phyloP scores from a whole-genome alignment of 2,329 filamentous ascomycete genomes.

The Neofusicoccum parvum region DNA sequence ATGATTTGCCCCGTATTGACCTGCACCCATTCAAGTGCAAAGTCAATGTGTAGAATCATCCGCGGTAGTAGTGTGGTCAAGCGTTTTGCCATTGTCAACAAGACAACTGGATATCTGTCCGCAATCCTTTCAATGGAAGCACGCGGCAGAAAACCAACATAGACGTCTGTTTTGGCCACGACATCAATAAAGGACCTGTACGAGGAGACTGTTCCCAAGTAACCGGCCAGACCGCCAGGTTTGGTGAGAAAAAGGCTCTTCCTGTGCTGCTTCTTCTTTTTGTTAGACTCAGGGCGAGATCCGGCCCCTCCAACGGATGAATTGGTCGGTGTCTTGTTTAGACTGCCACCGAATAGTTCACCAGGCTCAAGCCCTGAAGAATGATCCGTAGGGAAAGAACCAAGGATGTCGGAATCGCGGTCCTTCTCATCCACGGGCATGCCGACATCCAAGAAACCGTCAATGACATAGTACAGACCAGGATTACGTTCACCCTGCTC shows the following conservation, averaged over 20 bases:
- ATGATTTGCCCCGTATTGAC: slow-evolving; percentile 94
- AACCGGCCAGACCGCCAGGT: slow-evolving; percentile 90
- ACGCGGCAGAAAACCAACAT: slow-evolving; percentile 90
- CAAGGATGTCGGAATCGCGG: slow-evolving; percentile 46
- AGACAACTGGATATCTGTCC: slow-evolving; percentile 85
- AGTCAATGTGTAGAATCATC: slow-evolving; percentile 93
- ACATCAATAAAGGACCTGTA: slow-evolving; percentile 97
- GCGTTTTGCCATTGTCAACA: slow-evolving; percentile 94
- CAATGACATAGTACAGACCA: slow-evolving; percentile 94
- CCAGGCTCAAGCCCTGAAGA: slow-evolving; percentile 38
- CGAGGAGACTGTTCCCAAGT: slow-evolving; percentile 90
- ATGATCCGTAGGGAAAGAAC: slow-evolving; percentile 38
- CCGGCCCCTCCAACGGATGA: slow-evolving; percentile 25
- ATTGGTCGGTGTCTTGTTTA: slow-evolving; percentile 31
- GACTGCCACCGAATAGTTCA: slow-evolving; percentile 29
- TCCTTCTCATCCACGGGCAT: slow-evolving; percentile 71
- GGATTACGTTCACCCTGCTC: slow-evolving; percentile 98
- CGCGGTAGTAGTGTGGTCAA: slow-evolving; percentile 86
- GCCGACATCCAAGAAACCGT: slow-evolving; percentile 93
- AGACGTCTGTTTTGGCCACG: slow-evolving; percentile 95
- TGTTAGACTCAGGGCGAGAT: slow-evolving; percentile 28
- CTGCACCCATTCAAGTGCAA: slow-evolving; percentile 97
- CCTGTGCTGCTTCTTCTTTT: slow-evolving; percentile 56
- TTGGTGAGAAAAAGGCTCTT: slow-evolving; percentile 88
- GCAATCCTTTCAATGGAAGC: slow-evolving; percentile 87